A percentile compares a stretch with the other conserved stretches of the same genome.
Evolutionary conservation across 768 basidiomycete genomes (phyloP).

Genomic region (Hemileccinum rubropunctum): DNA sequence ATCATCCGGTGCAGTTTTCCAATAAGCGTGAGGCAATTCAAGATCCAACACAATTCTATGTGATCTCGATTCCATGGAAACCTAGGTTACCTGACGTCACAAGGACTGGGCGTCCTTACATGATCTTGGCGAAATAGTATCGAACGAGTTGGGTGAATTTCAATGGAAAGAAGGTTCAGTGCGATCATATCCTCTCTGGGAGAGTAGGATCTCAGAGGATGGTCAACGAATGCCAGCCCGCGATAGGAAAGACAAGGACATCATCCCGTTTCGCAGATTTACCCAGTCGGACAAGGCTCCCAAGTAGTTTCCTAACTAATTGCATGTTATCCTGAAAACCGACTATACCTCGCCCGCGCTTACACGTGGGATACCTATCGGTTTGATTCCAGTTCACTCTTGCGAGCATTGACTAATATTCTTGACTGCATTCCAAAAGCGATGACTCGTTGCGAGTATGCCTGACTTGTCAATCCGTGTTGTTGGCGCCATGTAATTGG

Average conservation of each 20-base stretch:
- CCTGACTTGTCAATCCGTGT: too few species aligned
- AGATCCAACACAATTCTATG: constrained; percentile 83
- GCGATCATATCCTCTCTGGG: constrained; percentile 79
- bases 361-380: constrained; percentile 86
- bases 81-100: too few species aligned
- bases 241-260: constrained; percentile 78
- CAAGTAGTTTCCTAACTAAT: constrained; percentile 88
- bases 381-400: too few species aligned
- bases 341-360: constrained; percentile 15
- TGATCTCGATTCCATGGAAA: constrained; percentile 70
- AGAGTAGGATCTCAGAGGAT: constrained; percentile 78
- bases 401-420: too few species aligned
- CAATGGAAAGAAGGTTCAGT: constrained; percentile 77
- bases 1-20: constrained; percentile 89
- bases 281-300: constrained; percentile 93
- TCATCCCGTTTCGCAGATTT: constrained; percentile 54
- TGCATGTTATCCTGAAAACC: background rate
- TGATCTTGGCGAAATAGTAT: constrained; percentile 88
- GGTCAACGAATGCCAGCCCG: constrained; percentile 93
- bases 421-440: constrained; percentile 96
- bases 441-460: constrained; percentile 39
- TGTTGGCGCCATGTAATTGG: too few species aligned
- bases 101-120: constrained; percentile 40
- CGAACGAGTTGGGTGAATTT: constrained; percentile 73
- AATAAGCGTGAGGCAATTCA: constrained; percentile 81